Conservation (phyloP, 768 basidiomycete species). For the Hygrocybe coccinea region DNA sequence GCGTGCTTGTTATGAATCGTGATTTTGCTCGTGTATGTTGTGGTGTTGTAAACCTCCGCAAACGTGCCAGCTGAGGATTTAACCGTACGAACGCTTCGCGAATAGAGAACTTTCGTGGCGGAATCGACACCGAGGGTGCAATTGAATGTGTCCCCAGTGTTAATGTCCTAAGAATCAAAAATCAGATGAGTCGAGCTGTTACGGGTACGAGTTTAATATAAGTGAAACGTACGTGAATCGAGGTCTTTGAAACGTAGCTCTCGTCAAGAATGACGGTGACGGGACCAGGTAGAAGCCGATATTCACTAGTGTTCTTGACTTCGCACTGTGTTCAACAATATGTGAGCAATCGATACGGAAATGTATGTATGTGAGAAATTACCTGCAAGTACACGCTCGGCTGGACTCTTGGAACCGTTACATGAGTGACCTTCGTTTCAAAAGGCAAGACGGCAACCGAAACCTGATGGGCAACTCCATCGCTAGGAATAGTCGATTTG, state of each 20-base stretch:
- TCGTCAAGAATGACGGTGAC: conserved; percentile 55
- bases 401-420: conserved; percentile 47
- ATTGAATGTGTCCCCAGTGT: conserved; percentile 45
- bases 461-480: conserved; percentile 52
- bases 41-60: conserved; percentile 40
- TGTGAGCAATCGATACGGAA: not conserved
- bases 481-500: conserved; percentile 47
- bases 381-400: conserved; percentile 50
- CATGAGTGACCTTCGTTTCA: conserved; percentile 41
- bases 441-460: conserved; percentile 47
- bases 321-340: conserved; percentile 31
- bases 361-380: conserved; percentile 4
- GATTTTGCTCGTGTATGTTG: conserved; percentile 43
- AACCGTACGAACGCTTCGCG: conserved; percentile 34
- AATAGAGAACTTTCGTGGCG: conserved; percentile 42
- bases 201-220: too few relatives aligned
- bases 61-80: conserved; percentile 39
- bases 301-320: conserved; percentile 56
- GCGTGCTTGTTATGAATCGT: conserved; percentile 46
- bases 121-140: conserved; percentile 52
- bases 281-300: conserved; percentile 49
- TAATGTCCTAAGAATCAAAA: conserved; percentile 37
- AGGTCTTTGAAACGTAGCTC: conserved; percentile 51
- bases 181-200: not conserved
- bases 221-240: conserved; percentile 34